Evolutionary conservation across 805 yeast species (phyloP), one percentile per base, ranked within the genome.

Genomic region (Grigorovia jiainica): DNA sequence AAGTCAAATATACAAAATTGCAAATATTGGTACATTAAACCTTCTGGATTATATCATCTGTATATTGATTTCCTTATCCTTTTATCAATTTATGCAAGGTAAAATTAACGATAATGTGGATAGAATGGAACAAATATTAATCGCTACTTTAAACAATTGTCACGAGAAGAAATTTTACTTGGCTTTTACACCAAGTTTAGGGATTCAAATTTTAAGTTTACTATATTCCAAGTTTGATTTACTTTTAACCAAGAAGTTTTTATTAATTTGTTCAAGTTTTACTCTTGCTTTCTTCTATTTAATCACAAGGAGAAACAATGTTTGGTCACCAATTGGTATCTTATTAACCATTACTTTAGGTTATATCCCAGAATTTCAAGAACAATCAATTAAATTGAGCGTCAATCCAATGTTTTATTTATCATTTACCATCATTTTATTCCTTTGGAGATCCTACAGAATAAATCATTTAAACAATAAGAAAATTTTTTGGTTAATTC

Each of bases 401-500:
- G 25, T 67, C 13, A 77, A 73, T 40, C 50, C 70, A 5, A 61
- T 73, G 3, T 62, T 70, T 43, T 49, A 79, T 43, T 52, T 73
- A 5, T 59, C 75, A 3, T 52, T 81, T 24, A 10, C 32, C 19
- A 15, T 38, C 25, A 60, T 78, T 1, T 67, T 77, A 7, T 77
- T 65, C 55, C 67, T 68, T 5, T 75, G 71, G 67, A 73, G 52
- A 67, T 65, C 51, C 66, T 73, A 46, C 73, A 74, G 54, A 50
- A 66, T 25, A 55, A 66, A n/a, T 53, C 46, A 9, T 72, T 27
- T 27, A 76, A 1, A 75, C 76, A 43, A 42, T 72, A 2, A 54
- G 47, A 27, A 47, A 54, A 27, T 86, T 94, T 92, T 65, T 62
- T 59, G 68, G 45, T 51, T 82, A 43, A 70, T 1, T 49, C 71